A percentile compares a stretch with the other conserved stretches of the same genome.
phyloP scores from a whole-genome alignment of 225 moss, liverwort and hornwort genomes.

The Pleurozium schreberi region DNA sequence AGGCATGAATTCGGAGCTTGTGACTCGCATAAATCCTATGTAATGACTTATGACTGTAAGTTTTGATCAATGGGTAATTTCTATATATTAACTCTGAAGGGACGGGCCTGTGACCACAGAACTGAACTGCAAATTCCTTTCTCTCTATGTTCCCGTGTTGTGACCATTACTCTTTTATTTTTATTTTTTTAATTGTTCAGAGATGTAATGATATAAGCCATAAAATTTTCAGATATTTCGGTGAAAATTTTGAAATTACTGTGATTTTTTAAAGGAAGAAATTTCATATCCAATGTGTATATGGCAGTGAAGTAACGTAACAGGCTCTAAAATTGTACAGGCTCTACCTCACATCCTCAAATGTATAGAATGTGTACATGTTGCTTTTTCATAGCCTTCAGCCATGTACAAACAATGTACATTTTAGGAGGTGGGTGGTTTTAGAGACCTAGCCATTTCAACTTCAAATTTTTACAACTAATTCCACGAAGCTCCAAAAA shows the following conservation, averaged over 20 bases:
- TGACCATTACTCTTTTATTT: neutral
- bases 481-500: no score
- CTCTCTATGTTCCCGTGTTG: no score
- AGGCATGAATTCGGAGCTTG: neutral
- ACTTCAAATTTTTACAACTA: no score
- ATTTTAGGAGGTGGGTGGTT: no score
- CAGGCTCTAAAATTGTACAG: no score
- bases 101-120: neutral
- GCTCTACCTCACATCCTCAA: no score
- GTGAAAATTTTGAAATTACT: neutral
- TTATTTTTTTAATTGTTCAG: neutral
- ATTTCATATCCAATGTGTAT: neutral
- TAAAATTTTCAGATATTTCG: neutral
- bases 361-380: no score
- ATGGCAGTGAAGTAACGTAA: no score
- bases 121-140: neutral
- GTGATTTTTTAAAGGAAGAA: neutral
- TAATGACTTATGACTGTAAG: neutral
- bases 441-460: no score
- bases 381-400: no score
- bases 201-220: neutral
- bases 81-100: neutral
- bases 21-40: neutral
- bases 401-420: no score
- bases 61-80: neutral